These are phyloP conservation scores for Naganishia albida DNA, from an alignment of 1,284 basidiomycete species.

Conservation along the genomic window DNA sequence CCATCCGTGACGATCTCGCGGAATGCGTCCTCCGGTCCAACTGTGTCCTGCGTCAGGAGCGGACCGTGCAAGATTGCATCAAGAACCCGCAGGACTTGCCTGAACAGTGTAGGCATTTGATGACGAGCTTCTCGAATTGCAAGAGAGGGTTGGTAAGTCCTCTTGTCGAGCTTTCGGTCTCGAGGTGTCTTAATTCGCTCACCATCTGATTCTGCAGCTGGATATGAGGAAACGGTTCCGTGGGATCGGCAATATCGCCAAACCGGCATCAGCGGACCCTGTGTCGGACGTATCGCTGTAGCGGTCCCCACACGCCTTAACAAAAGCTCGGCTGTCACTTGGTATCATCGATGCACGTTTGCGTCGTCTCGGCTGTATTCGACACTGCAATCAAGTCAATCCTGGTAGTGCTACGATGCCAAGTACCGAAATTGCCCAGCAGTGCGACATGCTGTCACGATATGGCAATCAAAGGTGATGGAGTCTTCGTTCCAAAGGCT, in stretches of 20 bases:
- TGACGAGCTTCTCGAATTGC: slow-evolving; percentile 50
- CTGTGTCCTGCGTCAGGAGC: slow-evolving; percentile 49
- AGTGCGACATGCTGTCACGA: no score
- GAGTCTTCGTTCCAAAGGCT: no score
- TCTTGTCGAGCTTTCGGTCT: not conserved
- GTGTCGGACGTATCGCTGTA: slow-evolving; percentile 33
- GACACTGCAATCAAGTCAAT: no score
- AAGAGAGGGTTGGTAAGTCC: slow-evolving; percentile 52
- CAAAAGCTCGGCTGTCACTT: no score
- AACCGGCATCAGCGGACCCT: slow-evolving; percentile 32
- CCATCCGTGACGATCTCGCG: slow-evolving; percentile 48
- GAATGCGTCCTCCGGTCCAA: slow-evolving; percentile 50
- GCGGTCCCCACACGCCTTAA: not conserved
- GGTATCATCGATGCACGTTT: not conserved
- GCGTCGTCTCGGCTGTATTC: no score
- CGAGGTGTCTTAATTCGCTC: not conserved
- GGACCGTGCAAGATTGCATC: slow-evolving; percentile 49
- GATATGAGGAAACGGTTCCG: slow-evolving; percentile 53
- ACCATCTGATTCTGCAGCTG: slow-evolving; percentile 39
- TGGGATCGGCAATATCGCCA: slow-evolving; percentile 47
- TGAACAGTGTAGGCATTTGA: slow-evolving; percentile 50
- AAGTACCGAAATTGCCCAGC: no score
- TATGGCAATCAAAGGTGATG: no score
- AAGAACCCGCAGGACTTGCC: slow-evolving; percentile 45
- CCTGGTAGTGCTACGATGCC: no score